Percentiles rank a stretch among this genome's conserved stretches.
Conservation (phyloP, 768 basidiomycete species). For the Suillus brevipes region DNA sequence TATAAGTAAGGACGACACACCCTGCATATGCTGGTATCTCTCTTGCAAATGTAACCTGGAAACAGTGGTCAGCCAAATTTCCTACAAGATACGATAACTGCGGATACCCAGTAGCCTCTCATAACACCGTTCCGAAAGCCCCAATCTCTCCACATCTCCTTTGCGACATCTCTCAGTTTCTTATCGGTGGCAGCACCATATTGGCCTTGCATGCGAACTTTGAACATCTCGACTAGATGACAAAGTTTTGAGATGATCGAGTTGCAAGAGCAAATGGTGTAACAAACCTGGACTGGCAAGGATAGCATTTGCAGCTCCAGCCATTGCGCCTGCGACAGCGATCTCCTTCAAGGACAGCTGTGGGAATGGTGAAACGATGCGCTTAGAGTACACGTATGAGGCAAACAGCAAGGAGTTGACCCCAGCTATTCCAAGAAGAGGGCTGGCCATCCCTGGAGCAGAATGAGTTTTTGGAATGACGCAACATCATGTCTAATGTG, state of each 20-base stretch:
- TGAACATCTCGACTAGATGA: slow-evolving; percentile 90
- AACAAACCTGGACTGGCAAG: slow-evolving; percentile 82
- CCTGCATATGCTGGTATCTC: slow-evolving; percentile 98
- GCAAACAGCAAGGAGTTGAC: slow-evolving; percentile 96
- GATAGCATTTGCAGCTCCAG: slow-evolving; percentile 87
- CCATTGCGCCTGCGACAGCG: slow-evolving; percentile 86
- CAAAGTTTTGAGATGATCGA: neutral
- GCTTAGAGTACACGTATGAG: slow-evolving; percentile 79
- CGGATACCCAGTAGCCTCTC: slow-evolving; percentile 90
- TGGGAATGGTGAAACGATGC: slow-evolving; percentile 86
- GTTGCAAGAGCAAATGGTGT: neutral
- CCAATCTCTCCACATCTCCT: slow-evolving; percentile 85
- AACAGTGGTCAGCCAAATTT: neutral
- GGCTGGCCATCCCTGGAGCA: slow-evolving; percentile 81
- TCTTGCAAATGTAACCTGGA: slow-evolving; percentile 81
- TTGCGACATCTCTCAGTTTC: slow-evolving; percentile 64
- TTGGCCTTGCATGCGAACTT: slow-evolving; percentile 96
- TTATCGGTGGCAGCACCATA: slow-evolving; percentile 84
- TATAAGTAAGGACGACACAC: slow-evolving; percentile 22
- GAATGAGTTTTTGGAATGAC: neutral
- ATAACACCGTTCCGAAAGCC: slow-evolving; percentile 89
- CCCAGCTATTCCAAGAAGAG: slow-evolving; percentile 88
- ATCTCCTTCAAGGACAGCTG: slow-evolving; percentile 78
- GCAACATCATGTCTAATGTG: slow-evolving; percentile 11
- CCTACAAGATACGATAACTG: neutral